A percentile compares a stretch with the other conserved stretches of the same genome.
These are phyloP conservation scores for Ailanthus altissimus DNA, from an alignment of 345 rosid species.

Conservation along the genomic window DNA sequence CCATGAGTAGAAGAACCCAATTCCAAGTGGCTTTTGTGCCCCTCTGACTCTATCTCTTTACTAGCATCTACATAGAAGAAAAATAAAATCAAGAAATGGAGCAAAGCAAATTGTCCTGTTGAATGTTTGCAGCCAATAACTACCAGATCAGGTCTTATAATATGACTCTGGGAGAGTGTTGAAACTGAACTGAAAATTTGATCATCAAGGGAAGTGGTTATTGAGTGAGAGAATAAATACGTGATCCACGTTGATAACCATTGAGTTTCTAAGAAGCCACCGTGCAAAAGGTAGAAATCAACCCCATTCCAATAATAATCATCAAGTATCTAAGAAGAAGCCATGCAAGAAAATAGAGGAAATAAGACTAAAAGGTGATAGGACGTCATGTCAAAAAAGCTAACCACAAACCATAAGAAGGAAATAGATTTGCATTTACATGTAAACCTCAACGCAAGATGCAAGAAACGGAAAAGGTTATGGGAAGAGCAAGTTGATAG, in stretches of 20 bases:
- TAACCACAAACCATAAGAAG: neutral
- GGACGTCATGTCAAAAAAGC: neutral
- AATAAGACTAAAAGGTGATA: neutral
- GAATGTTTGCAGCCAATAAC: slow-evolving; percentile 18
- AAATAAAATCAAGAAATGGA: slow-evolving; percentile 32
- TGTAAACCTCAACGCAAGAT: neutral
- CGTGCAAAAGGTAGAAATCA: slow-evolving; percentile 2
- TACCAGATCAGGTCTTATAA: slow-evolving; percentile 13
- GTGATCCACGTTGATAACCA: neutral
- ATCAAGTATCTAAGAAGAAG: slow-evolving; percentile 1
- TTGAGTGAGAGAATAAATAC: neutral
- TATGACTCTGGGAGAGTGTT: slow-evolving; percentile 3
- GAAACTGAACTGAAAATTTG: slow-evolving; percentile 12
- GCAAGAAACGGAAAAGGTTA: neutral
- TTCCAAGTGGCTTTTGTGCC: slow-evolving; percentile 22
- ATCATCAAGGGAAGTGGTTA: slow-evolving; percentile 5
- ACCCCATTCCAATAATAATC: neutral
- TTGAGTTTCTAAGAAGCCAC: too few relatives aligned
- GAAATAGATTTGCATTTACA: neutral
- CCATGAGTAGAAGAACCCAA: slow-evolving; percentile 27
- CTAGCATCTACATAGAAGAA: slow-evolving; percentile 51
- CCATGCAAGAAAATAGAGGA: neutral
- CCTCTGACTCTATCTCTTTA: slow-evolving; percentile 32
- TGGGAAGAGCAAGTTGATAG: neutral
- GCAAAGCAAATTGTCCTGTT: slow-evolving; percentile 24